phyloP scores from a whole-genome alignment of 1,139 yeast species.

The Diutina catenulata region DNA sequence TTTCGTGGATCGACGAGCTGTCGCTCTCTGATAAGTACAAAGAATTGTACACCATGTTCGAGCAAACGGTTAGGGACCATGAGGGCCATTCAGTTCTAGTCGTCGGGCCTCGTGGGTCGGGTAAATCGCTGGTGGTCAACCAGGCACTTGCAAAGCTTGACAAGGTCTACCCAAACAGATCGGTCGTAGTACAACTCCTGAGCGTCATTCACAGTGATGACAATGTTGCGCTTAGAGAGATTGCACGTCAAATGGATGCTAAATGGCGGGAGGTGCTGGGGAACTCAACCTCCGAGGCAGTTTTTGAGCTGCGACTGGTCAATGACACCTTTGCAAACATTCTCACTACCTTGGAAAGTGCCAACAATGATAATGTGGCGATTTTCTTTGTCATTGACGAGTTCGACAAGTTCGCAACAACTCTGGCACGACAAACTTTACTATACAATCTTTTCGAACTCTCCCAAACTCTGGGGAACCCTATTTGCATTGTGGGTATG shows the following conservation, averaged over 20 bases:
- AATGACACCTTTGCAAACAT: slow-evolving; percentile 30
- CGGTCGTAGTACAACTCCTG: slow-evolving; percentile 51
- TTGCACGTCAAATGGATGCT: slow-evolving; percentile 71
- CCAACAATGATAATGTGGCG: slow-evolving; percentile 23
- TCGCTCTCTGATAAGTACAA: slow-evolving; percentile 12
- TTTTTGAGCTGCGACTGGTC: slow-evolving; percentile 26
- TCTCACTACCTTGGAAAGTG: slow-evolving; percentile 18
- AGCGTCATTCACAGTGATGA: slow-evolving; percentile 73
- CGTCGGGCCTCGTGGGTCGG: slow-evolving; percentile 72
- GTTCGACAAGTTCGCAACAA: slow-evolving; percentile 61
- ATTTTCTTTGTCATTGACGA: slow-evolving; percentile 77
- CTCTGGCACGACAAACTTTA: slow-evolving; percentile 57
- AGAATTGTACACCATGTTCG: slow-evolving; percentile 46
- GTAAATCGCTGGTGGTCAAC: slow-evolving; percentile 59
- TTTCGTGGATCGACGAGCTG: slow-evolving; percentile 6
- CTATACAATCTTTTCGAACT: slow-evolving; percentile 81
- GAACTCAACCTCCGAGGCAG: slow-evolving; percentile 12
- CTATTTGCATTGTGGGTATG: slow-evolving; percentile 74
- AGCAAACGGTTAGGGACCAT: slow-evolving; percentile 51
- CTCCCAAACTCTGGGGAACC: slow-evolving; percentile 62
- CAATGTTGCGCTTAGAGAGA: slow-evolving; percentile 66
- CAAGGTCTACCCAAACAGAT: slow-evolving; percentile 28
- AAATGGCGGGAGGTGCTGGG: slow-evolving; percentile 21
- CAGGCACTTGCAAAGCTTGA: slow-evolving; percentile 41
- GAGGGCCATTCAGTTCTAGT: slow-evolving; percentile 77